Conservation (phyloP, 2,329 filamentous ascomycete species). For the Colletotrichum agaves region DNA sequence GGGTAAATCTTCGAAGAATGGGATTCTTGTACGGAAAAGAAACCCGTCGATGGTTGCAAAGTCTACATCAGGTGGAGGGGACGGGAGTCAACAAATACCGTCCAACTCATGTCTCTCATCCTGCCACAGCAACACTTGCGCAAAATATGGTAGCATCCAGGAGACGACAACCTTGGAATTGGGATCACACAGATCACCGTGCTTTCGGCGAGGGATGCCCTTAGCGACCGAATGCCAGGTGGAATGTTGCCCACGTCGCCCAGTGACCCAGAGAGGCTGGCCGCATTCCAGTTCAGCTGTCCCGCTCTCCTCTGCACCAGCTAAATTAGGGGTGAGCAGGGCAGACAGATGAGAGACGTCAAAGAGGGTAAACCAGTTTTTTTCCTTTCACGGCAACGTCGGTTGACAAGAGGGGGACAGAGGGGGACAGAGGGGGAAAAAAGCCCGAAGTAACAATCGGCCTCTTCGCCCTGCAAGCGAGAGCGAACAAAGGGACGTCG, state of each 20-base stretch:
- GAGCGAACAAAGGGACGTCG: constrained; percentile 24
- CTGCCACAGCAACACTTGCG: constrained; percentile 35
- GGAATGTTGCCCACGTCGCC: constrained; percentile 36
- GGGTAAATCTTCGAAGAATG: constrained; percentile 34
- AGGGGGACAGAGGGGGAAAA: neutral
- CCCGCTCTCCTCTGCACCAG: constrained; percentile 5
- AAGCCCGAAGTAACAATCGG: constrained; percentile 14
- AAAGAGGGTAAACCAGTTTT: constrained; percentile 15
- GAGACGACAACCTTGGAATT: constrained; percentile 32
- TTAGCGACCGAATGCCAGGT: constrained; percentile 24
- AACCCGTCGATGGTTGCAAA: constrained; percentile 36
- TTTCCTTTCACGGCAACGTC: constrained; percentile 18
- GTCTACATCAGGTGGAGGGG: constrained; percentile 25
- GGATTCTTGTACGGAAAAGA: constrained; percentile 38
- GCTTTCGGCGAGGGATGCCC: constrained; percentile 32
- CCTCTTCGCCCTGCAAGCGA: constrained; percentile 12
- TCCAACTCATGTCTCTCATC: constrained; percentile 32
- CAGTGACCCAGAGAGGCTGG: constrained; percentile 33
- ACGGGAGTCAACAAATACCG: constrained; percentile 38
- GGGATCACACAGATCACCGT: constrained; percentile 31
- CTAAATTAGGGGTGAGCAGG: constrained; percentile 21
- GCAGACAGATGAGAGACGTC: constrained; percentile 14
- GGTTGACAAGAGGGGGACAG: constrained; percentile 18
- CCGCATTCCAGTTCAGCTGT: constrained; percentile 35
- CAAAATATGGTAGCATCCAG: constrained; percentile 33